Evolutionary conservation across 164 flowering plant genomes (phyloP).

Genomic region (Magnolia officinalis): DNA sequence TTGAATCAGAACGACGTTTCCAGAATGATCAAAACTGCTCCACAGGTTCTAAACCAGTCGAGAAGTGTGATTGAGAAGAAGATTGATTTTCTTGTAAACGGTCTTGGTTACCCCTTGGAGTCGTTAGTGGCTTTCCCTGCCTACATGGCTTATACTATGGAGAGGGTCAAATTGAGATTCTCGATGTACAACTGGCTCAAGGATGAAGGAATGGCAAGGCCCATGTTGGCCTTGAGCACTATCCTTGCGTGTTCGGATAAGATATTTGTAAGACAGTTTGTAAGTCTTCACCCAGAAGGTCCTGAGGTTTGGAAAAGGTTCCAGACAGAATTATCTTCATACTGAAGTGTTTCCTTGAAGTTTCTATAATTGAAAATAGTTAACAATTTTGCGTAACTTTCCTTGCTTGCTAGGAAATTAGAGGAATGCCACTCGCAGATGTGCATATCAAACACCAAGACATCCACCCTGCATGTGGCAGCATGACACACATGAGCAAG

Average conservation of each 20-base stretch:
- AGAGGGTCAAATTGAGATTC: constrained; percentile 49
- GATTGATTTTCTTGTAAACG: constrained; percentile 50
- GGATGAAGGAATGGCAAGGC: constrained; percentile 37
- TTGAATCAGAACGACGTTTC: constrained; percentile 41
- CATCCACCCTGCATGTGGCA: neutral
- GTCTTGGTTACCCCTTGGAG: constrained; percentile 52
- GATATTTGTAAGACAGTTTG: constrained; percentile 33
- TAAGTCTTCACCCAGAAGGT: constrained; percentile 60
- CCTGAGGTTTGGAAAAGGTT: constrained; percentile 52
- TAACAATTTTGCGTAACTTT: neutral
- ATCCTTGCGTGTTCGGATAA: constrained; percentile 44
- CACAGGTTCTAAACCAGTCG: constrained; percentile 50
- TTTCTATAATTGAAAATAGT: neutral
- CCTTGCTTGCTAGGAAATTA: neutral
- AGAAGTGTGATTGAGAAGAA: constrained; percentile 43
- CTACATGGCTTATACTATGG: constrained; percentile 33
- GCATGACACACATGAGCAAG: neutral
- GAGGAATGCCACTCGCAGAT: neutral
- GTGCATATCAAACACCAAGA: neutral
- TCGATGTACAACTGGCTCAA: constrained; percentile 65
- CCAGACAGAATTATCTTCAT: constrained; percentile 29
- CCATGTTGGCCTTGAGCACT: constrained; percentile 44
- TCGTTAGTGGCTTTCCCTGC: constrained; percentile 43
- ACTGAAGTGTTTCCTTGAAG: neutral
- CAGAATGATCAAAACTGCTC: constrained; percentile 49